phyloP scores from a whole-genome alignment of 2,329 filamentous ascomycete species.

The Zopfia rhizophila region DNA sequence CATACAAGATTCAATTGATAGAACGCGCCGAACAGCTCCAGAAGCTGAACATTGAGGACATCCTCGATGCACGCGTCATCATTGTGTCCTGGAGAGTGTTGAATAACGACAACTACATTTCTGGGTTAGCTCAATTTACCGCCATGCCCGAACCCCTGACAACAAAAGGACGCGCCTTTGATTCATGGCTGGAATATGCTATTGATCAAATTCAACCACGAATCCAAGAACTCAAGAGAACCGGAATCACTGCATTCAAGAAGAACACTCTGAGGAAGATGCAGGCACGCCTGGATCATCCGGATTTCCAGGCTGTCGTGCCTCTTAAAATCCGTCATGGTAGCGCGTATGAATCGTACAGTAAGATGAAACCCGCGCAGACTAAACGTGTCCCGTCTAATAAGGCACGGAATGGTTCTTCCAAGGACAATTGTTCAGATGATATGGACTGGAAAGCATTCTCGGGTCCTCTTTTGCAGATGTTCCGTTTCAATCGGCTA shows the following conservation, averaged over 20 bases:
- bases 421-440: not conserved
- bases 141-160: conserved; percentile 53
- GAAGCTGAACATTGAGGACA: conserved; percentile 54
- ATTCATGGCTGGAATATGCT: conserved; percentile 64
- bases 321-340: conserved; percentile 53
- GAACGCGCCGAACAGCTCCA: conserved; percentile 52
- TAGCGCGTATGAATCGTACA: conserved; percentile 41
- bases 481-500: conserved; percentile 69
- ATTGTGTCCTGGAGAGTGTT: conserved; percentile 65
- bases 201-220: conserved; percentile 54
- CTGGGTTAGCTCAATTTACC: conserved; percentile 61
- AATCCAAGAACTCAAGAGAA: conserved; percentile 46
- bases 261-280: conserved; percentile 32
- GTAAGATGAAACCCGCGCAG: conserved; percentile 13
- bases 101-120: conserved; percentile 59
- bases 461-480: conserved; percentile 61
- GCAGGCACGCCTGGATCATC: conserved; percentile 38
- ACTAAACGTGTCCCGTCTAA: conserved; percentile 18
- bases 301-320: conserved; percentile 49
- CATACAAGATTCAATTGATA: conserved; percentile 59
- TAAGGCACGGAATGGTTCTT: conserved; percentile 4
- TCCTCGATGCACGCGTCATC: conserved; percentile 64
- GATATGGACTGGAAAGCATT: conserved; percentile 38
- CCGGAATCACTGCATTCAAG: conserved; percentile 44
- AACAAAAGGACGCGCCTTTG: conserved; percentile 60